Base-by-base conservation (phyloP, 306 rosid species). In the Inga leiocalycina region DNA sequence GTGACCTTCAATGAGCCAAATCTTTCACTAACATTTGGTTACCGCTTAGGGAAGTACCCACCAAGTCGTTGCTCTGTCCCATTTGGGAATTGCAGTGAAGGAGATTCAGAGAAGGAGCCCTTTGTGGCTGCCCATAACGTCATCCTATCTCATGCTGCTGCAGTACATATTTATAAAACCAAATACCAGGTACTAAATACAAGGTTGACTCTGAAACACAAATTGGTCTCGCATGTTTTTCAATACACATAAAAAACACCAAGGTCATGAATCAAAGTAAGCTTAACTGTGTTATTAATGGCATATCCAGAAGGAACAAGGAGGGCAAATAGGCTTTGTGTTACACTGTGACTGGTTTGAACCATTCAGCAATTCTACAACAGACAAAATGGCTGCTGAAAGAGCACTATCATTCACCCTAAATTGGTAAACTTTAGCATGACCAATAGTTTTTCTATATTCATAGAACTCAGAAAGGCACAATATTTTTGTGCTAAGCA, bases 91-190 rank as follows among this genome's bases (percentile, higher is more conserved):
- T 94, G 94, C 51, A 87, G 48, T 2, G 9, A 20, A 19, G 98
- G 97, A 22, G 84, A 94, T 76, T 91, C 97, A 34, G 91, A 79
- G 82, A 91, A 32, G 27, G 98, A 94, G 73, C 98, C 97, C 44
- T 91, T 89, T 39, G 43, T 92, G 16, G 93, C 84, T 32, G 94
- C 91, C 45, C 95, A 94, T 82, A 94, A 92, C 54, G 82, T 91
- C 20, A 88, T 94, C 74, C 83, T 92, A 8, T 83, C 98, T 5
- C 97, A 92, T 81, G 92, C 95, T 17, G 84, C 95, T 71, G 93
- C 91, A 4, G 98, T 91, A 62, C 56, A 87, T 57, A 8, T 79
- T 27, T 94, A 94, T 56, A 81, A 92, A 84, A 88, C 89, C 71
- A 87, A 85, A 86, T 94, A 91, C 68, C 98, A 93, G 91, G 97